Evolutionary conservation across 2,329 filamentous ascomycete genomes (phyloP).

Genomic region (Fusarium hostae): DNA sequence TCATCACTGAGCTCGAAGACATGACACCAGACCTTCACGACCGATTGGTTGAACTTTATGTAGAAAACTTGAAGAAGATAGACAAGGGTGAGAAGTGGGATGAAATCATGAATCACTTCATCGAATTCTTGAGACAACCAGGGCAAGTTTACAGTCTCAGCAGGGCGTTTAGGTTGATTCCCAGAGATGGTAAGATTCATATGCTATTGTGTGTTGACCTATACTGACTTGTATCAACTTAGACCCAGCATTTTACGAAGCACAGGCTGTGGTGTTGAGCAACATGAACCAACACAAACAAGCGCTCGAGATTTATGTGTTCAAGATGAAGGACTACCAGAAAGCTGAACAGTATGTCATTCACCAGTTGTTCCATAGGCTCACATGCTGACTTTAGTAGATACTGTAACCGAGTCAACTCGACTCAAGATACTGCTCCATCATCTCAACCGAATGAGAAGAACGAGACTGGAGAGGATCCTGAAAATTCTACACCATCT

Average conservation of each 20-base stretch:
- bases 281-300: constrained; percentile 97
- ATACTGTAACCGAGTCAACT: constrained; percentile 89
- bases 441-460: constrained; percentile 50
- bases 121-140: constrained; percentile 80
- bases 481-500: constrained; percentile 70
- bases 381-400: constrained; percentile 54
- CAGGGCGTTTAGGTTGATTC: constrained; percentile 80
- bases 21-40: constrained; percentile 89
- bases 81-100: constrained; percentile 62
- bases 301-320: constrained; percentile 97
- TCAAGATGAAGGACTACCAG: constrained; percentile 84
- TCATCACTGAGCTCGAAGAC: constrained; percentile 89
- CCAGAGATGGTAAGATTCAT: constrained; percentile 73
- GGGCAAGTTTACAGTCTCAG: constrained; percentile 79
- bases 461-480: constrained; percentile 48
- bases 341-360: constrained; percentile 89
- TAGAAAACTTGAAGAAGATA: constrained; percentile 66
- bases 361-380: not conserved
- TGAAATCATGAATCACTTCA: constrained; percentile 71
- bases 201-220: not conserved
- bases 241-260: constrained; percentile 90
- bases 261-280: constrained; percentile 88
- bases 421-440: constrained; percentile 61
- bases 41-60: constrained; percentile 75
- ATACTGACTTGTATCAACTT: constrained; percentile 14